Conservation (phyloP, 2,329 filamentous ascomycete genomes). For the Botrytis pseudocinerea region DNA sequence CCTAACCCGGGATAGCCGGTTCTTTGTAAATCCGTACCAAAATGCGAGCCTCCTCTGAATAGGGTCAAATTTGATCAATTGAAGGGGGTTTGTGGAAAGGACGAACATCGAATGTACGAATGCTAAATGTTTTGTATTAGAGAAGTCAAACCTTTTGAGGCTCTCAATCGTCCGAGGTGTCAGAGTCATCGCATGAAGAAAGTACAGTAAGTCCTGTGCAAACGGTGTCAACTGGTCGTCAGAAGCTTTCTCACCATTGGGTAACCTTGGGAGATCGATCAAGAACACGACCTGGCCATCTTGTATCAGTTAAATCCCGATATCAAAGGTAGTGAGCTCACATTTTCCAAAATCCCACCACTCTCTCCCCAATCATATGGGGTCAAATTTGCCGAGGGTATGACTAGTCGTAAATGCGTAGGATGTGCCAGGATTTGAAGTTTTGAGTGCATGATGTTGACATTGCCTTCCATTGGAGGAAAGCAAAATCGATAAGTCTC, state of each 20-base stretch:
- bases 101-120: conserved; percentile 85
- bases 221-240: conserved; percentile 53
- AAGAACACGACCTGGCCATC: conserved; percentile 19
- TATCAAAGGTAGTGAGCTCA: conserved; percentile 41
- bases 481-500: conserved; percentile 72
- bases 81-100: not conserved
- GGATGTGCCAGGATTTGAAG: conserved; percentile 84
- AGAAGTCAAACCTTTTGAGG: conserved; percentile 79
- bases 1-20: conserved; percentile 77
- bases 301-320: conserved; percentile 11
- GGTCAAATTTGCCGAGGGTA: conserved; percentile 85
- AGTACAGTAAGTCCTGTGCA: conserved; percentile 60
- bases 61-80: conserved; percentile 17
- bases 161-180: conserved; percentile 65
- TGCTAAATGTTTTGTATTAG: conserved; percentile 65
- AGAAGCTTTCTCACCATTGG: conserved; percentile 30
- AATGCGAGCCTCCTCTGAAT: conserved; percentile 56
- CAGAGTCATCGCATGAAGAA: conserved; percentile 45
- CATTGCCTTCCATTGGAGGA: conserved; percentile 67
- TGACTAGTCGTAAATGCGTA: conserved; percentile 71
- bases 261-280: conserved; percentile 66
- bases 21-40: conserved; percentile 48
- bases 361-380: conserved; percentile 70
- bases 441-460: conserved; percentile 89
- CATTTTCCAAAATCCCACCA: conserved; percentile 83